Conservation (phyloP, 1,284 basidiomycete genomes). For the Lignosus rhinocerotis region DNA sequence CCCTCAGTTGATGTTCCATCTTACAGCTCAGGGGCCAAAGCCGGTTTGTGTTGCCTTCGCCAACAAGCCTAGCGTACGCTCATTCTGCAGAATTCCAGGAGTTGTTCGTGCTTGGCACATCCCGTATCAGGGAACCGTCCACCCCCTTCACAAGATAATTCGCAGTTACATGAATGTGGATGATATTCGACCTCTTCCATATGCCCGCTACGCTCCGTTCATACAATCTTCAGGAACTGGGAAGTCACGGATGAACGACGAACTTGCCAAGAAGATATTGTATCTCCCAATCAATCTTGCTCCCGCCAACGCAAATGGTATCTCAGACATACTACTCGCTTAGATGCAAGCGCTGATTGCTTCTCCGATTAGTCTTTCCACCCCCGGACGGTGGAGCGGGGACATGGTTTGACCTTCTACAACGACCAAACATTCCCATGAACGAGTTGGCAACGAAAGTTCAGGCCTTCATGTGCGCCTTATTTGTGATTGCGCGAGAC, state of each 20-base stretch:
- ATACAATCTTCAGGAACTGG: not conserved
- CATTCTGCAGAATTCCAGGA: too few species aligned
- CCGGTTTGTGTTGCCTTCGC: too few species aligned
- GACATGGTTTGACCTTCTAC: not conserved
- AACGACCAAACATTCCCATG: too few species aligned
- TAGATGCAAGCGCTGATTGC: not conserved
- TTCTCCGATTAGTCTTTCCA: not conserved
- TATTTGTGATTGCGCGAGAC: not conserved
- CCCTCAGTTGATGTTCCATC: too few species aligned
- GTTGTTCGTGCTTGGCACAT: not conserved
- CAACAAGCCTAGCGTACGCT: too few species aligned
- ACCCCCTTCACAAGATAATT: not conserved
- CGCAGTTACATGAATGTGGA: not conserved
- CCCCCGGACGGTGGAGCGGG: not conserved
- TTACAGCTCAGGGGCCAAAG: too few species aligned
- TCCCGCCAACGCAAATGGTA: not conserved
- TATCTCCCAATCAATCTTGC: not conserved
- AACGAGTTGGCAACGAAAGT: too few species aligned
- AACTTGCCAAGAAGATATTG: not conserved
- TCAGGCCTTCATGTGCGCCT: not conserved
- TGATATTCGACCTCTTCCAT: not conserved
- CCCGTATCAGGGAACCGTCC: not conserved
- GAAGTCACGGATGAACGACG: not conserved
- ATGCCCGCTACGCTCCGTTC: not conserved
- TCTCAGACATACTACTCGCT: not conserved